Percentiles rank a stretch among this genome's conserved stretches.
phyloP scores from a whole-genome alignment of 2,329 filamentous ascomycete species.

The Akanthomyces dipterigenus region DNA sequence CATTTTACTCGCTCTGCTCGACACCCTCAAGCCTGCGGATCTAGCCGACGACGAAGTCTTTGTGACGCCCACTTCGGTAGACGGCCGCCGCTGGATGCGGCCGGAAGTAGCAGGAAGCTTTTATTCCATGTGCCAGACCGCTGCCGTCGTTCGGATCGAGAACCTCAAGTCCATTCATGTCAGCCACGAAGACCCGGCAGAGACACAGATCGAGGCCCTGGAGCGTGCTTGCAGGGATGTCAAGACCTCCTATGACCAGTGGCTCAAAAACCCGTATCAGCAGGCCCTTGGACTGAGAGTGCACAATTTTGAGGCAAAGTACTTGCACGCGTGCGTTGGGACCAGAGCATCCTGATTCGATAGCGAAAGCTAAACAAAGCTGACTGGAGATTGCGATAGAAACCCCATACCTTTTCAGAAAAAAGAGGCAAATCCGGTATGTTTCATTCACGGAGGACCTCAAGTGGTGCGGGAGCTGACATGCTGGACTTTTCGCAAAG shows the following conservation, averaged over 20 bases:
- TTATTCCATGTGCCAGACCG: background rate
- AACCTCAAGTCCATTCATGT: background rate
- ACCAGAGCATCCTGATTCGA: too few relatives aligned
- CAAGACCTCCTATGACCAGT: conserved; percentile 8
- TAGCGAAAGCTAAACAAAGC: background rate
- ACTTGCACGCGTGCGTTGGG: background rate
- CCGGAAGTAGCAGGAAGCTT: background rate
- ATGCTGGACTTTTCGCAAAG: background rate
- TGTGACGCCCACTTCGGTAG: background rate
- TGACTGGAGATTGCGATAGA: background rate
- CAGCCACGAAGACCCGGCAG: background rate
- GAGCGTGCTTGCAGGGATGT: conserved; percentile 2
- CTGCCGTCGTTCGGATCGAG: background rate
- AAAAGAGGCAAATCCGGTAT: background rate
- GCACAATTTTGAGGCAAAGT: background rate
- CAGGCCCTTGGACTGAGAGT: background rate
- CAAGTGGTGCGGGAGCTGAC: background rate
- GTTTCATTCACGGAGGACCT: background rate
- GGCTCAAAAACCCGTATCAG: conserved; percentile 8
- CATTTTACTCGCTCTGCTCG: background rate
- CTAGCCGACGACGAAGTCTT: background rate
- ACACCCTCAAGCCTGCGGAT: background rate
- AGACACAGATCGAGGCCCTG: background rate
- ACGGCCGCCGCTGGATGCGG: background rate
- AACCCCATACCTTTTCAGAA: background rate